A percentile compares a stretch with the other conserved stretches of the same genome.
Evolutionary conservation across 2,329 filamentous ascomycete genomes (phyloP).

Genomic region (Achaetomium macrosporum): DNA sequence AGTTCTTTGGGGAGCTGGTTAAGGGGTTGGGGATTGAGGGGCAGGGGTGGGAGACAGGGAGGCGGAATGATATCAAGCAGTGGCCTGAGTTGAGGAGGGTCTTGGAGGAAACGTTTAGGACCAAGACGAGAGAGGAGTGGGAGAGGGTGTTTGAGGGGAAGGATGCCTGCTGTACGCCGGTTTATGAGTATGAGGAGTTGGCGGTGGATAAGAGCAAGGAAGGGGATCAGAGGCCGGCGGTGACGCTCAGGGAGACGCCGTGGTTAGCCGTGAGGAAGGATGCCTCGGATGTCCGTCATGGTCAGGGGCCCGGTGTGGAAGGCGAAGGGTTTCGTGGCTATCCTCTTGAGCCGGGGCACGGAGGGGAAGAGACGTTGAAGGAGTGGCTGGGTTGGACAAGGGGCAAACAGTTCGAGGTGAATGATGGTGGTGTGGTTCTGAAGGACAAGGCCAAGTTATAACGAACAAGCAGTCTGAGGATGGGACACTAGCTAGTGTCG

Average conservation of each 20-base stretch:
- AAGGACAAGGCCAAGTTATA: constrained; percentile 27
- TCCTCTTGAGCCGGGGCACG: constrained; percentile 59
- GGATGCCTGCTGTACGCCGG: constrained; percentile 88
- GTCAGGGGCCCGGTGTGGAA: constrained; percentile 59
- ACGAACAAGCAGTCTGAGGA: background rate
- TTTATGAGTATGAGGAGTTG: constrained; percentile 69
- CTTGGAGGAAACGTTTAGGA: constrained; percentile 60
- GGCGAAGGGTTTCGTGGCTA: constrained; percentile 62
- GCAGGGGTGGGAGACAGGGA: constrained; percentile 45
- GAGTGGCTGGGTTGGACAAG: constrained; percentile 73
- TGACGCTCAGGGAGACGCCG: constrained; percentile 65
- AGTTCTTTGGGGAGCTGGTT: constrained; percentile 69
- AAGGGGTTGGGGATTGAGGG: constrained; percentile 57
- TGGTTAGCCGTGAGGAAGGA: constrained; percentile 54
- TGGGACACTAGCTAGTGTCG: too few species aligned
- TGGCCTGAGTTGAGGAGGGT: constrained; percentile 63
- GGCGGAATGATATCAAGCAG: constrained; percentile 51
- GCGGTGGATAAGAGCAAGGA: constrained; percentile 47
- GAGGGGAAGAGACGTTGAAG: constrained; percentile 62
- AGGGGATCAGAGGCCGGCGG: constrained; percentile 65
- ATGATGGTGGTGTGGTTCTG: constrained; percentile 55
- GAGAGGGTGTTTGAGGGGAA: constrained; percentile 81
- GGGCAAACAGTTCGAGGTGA: constrained; percentile 64
- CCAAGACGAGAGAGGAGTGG: constrained; percentile 72
- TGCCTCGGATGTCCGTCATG: constrained; percentile 38